phyloP scores from a whole-genome alignment of 495 filamentous ascomycete species.

The Aspergillus sparsus region DNA sequence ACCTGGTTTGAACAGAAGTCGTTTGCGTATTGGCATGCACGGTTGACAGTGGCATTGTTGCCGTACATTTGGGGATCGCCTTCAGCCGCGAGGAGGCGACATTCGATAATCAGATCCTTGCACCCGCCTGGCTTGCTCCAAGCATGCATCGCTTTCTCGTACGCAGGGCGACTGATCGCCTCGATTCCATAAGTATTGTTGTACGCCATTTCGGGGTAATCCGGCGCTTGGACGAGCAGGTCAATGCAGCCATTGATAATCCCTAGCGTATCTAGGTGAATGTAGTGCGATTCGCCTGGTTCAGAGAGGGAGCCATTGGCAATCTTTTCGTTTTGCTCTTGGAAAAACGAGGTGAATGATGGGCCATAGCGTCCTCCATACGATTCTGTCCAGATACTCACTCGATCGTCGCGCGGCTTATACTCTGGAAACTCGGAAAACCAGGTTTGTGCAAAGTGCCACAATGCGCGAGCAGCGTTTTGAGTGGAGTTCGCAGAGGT shows the following conservation, averaged over 20 bases:
- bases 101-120: conserved; percentile 56
- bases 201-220: conserved; percentile 66
- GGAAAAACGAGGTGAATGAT: conserved; percentile 63
- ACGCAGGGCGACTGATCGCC: conserved; percentile 58
- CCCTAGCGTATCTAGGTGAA: conserved; percentile 51
- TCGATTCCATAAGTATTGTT: conserved; percentile 77
- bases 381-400: conserved; percentile 58
- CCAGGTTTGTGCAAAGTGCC: conserved; percentile 61
- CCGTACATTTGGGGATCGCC: conserved; percentile 49
- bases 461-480: conserved; percentile 55
- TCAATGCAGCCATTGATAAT: conserved; percentile 79
- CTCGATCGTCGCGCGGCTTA: conserved; percentile 54
- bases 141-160: conserved; percentile 47
- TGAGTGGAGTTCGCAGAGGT: conserved; percentile 52
- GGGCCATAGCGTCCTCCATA: conserved; percentile 72
- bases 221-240: conserved; percentile 63
- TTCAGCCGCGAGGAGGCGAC: conserved; percentile 39
- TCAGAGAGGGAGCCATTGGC: conserved; percentile 38
- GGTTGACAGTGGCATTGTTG: conserved; percentile 46
- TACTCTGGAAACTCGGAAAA: conserved; percentile 57
- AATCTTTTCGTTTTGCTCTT: conserved; percentile 62
- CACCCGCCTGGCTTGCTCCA: conserved; percentile 60
- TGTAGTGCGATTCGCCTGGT: conserved; percentile 35
- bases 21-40: conserved; percentile 40
- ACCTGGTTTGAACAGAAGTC: conserved; percentile 40